A percentile compares a stretch with the other conserved stretches of the same genome.
These are phyloP conservation scores for Fusarium pininemorale DNA, from an alignment of 2,329 filamentous ascomycete species.

Conservation along the genomic window DNA sequence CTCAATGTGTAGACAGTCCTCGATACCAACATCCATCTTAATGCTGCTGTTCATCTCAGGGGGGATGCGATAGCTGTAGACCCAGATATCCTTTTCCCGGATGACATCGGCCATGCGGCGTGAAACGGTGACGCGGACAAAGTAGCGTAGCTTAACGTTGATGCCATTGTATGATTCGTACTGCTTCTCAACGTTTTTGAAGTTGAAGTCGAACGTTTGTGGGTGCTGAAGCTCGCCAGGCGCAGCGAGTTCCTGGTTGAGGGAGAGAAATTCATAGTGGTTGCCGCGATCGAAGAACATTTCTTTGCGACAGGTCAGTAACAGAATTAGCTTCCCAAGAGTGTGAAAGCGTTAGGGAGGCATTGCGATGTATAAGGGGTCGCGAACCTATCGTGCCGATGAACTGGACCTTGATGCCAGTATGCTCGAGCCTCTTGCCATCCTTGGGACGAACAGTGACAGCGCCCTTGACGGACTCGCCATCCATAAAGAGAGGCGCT, in stretches of 20 bases:
- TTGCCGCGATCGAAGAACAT: constrained; percentile 99
- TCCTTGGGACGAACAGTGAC: constrained; percentile 97
- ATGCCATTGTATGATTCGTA: constrained; percentile 99
- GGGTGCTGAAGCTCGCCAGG: constrained; percentile 98
- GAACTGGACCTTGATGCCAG: constrained; percentile 99
- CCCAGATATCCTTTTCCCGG: constrained; percentile 99
- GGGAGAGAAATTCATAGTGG: constrained; percentile 98
- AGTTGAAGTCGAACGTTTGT: constrained; percentile 99
- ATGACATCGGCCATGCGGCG: constrained; percentile 98
- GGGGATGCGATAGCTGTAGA: constrained; percentile 97
- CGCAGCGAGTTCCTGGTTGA: constrained; percentile 95
- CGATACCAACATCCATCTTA: constrained; percentile 99
- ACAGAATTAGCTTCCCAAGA: neutral
- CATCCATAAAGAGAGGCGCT: constrained; percentile 95
- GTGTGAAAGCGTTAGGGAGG: constrained; percentile 17
- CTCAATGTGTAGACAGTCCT: constrained; percentile 98
- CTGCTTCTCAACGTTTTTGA: constrained; percentile 99
- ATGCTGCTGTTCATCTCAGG: constrained; percentile 98
- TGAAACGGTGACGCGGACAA: constrained; percentile 95
- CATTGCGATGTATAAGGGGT: constrained; percentile 7
- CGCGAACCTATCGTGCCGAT: constrained; percentile 91
- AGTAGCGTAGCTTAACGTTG: constrained; percentile 99
- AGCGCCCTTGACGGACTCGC: constrained; percentile 95
- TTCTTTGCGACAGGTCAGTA: constrained; percentile 63
- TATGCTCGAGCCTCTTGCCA: constrained; percentile 97